Evolutionary conservation across 345 rosid species (phyloP), one percentile per base, ranked within the genome.

Genomic region (Capsella bursapastoris): DNA sequence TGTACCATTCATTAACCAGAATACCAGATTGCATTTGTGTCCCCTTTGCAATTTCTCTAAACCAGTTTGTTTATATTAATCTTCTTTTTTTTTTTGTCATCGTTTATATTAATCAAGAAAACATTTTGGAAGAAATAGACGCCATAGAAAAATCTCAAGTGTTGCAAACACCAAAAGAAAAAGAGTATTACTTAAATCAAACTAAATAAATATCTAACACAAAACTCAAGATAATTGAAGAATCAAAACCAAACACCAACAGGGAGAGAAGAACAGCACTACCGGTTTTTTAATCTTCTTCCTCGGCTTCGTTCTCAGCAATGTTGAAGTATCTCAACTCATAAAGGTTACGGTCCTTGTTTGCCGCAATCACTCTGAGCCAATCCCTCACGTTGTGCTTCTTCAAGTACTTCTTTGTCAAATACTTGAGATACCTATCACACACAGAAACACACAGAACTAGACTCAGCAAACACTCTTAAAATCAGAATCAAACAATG

Each of bases 311-410:
- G 49, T 92, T 90, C 81, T 92, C 98, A 0, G 96, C 98, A 75
- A 92, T 92, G 82, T 92, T 90, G 78, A 92, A 92, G 89, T 92
- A 92, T 81, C 98, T 83, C 64, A 92, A 73, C 76, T 92, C 98
- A 62, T 92, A 92, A 51, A 90, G 82, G 66, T 81, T 83, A 40
- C 91, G 88, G 58, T 92, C 96, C 86, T 92, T 87, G 90, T 90
- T 88, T 11, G 98, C 81, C 2, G 97, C 85, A 64, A 91, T 88
- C 62, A 88, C 96, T 0, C 96, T 86, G 61, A 92, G 98, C 98
- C 98, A 92, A 57, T 92, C 98, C 64, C 98, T 69, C 34, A 92
- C 98, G 6, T 90, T 92, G 69, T 92, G 98, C 74, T 92, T 92
- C 89, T 92, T 92, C 82, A 92, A 68, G 74, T 90, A 90, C 79